A percentile compares a stretch with the other conserved stretches of the same genome.
phyloP scores from a whole-genome alignment of 805 yeast genomes.

The Pichia heedii region DNA sequence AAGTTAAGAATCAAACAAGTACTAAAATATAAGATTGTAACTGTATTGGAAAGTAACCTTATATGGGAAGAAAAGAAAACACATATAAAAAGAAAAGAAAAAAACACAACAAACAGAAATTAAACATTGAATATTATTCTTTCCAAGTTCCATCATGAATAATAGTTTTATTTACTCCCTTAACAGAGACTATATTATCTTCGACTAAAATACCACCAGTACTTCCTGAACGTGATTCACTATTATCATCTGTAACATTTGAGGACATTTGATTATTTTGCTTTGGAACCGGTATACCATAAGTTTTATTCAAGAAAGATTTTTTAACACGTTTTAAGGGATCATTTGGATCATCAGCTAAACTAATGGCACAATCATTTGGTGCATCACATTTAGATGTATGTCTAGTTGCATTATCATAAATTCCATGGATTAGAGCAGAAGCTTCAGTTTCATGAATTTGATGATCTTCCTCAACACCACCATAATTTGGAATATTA shows the following conservation, averaged over 20 bases:
- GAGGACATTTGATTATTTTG: not conserved
- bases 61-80: no score
- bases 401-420: slow-evolving; percentile 19
- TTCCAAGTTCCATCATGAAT: slow-evolving; percentile 42
- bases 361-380: slow-evolving; percentile 2
- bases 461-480: slow-evolving; percentile 12
- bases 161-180: slow-evolving; percentile 79
- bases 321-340: slow-evolving; percentile 2
- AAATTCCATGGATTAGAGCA: slow-evolving; percentile 29
- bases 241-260: slow-evolving; percentile 9
- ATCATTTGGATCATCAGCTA: not conserved
- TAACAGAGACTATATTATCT: slow-evolving; percentile 61
- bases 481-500: slow-evolving; percentile 1
- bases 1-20: no score
- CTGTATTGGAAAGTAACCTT: no score
- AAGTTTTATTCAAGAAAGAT: slow-evolving; percentile 6
- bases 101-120: no score
- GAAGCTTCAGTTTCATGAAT: slow-evolving; percentile 39
- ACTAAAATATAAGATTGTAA: no score
- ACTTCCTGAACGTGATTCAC: slow-evolving; percentile 11
- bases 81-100: no score
- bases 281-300: slow-evolving; percentile 15
- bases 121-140: no score
- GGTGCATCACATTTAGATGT: slow-evolving; percentile 1
- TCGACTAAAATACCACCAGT: slow-evolving; percentile 61